Evolutionary conservation across 2,329 filamentous ascomycete genomes (phyloP).

Genomic region (Alternaria incomplexa): DNA sequence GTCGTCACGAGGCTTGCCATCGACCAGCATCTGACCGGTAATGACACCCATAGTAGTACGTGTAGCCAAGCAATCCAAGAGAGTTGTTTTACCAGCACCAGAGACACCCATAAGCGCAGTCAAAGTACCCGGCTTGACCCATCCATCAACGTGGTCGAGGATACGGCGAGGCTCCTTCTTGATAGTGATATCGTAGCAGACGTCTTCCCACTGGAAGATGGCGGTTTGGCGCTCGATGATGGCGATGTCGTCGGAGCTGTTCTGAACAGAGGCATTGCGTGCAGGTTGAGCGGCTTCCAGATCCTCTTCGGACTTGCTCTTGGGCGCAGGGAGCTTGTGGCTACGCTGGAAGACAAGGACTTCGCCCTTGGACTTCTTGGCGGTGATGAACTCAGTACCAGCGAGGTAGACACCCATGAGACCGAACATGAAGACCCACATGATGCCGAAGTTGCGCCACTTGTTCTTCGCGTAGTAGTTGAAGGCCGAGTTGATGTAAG

Average conservation of each 20-base stretch:
- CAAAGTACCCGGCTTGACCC: constrained; percentile 90
- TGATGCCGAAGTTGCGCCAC: constrained; percentile 57
- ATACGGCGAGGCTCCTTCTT: constrained; percentile 77
- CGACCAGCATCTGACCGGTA: constrained; percentile 83
- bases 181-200: constrained; percentile 81
- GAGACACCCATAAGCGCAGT: constrained; percentile 88
- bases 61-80: constrained; percentile 84
- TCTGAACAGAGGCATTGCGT: constrained; percentile 41
- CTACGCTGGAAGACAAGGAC: constrained; percentile 58
- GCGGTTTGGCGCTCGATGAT: constrained; percentile 69
- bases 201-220: constrained; percentile 84
- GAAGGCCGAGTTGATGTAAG: constrained; percentile 44
- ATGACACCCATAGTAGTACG: constrained; percentile 90
- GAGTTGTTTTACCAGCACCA: constrained; percentile 92
- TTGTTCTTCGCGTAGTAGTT: constrained; percentile 48
- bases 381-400: constrained; percentile 55
- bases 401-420: constrained; percentile 52
- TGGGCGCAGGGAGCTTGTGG: constrained; percentile 52
- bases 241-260: constrained; percentile 51
- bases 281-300: constrained; percentile 45
- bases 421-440: constrained; percentile 53
- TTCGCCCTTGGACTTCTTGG: constrained; percentile 60
- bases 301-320: constrained; percentile 54
- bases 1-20: constrained; percentile 73
- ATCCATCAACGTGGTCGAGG: constrained; percentile 85